These are phyloP conservation scores for Toxoplasma gondii DNA, from an alignment of 169 alveolate genomes.

Conservation along the genomic window DNA sequence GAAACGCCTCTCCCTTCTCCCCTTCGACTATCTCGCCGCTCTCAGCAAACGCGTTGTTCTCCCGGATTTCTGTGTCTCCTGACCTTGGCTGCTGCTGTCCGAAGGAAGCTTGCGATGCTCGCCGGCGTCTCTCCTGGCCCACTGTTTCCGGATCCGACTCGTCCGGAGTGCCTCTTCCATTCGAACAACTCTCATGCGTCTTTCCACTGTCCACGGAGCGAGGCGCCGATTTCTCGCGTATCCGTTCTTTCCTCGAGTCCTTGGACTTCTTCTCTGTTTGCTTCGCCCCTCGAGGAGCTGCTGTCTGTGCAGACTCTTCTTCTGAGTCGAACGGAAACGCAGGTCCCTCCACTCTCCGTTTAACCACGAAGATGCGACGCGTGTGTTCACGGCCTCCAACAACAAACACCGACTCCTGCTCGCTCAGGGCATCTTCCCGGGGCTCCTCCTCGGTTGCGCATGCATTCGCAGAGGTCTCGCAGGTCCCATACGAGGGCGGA, in stretches of 20 bases:
- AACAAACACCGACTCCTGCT: not conserved
- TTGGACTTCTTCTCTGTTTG: too few relatives aligned
- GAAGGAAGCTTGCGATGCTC: too few relatives aligned
- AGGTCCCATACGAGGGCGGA: not conserved
- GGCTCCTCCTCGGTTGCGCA: not conserved
- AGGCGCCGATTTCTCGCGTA: too few relatives aligned
- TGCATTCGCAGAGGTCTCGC: not conserved
- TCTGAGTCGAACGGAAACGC: not conserved
- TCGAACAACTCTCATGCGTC: too few relatives aligned
- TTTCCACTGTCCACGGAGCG: too few relatives aligned
- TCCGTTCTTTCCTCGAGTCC: too few relatives aligned
- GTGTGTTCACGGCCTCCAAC: not conserved
- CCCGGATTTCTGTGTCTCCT: not conserved
- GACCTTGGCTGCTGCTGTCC: not conserved
- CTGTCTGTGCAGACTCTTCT: too few relatives aligned
- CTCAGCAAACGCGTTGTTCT: not conserved
- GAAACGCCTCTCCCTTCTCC: constrained; percentile 8
- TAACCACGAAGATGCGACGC: constrained; percentile 16
- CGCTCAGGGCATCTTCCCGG: not conserved
- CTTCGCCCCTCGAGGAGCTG: too few relatives aligned
- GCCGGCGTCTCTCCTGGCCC: too few relatives aligned
- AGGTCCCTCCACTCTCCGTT: not conserved
- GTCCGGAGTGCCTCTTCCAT: too few relatives aligned
- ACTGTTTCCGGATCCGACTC: too few relatives aligned
- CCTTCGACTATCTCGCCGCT: not conserved